Base-by-base conservation (phyloP, 2,329 filamentous ascomycete genomes). In the Stachybotrys echinatus region DNA sequence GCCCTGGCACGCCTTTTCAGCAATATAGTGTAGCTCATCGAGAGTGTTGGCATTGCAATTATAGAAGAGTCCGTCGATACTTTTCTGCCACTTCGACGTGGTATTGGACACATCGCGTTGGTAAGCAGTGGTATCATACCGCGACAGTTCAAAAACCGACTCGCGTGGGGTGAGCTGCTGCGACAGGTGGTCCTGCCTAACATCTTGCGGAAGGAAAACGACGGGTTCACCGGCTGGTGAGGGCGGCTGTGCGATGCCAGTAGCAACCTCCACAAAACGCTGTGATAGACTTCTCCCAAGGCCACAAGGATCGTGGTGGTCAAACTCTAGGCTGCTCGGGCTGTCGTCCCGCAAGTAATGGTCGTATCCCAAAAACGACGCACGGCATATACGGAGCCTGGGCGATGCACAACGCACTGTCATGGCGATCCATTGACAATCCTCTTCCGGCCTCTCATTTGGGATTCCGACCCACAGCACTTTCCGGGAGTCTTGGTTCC, bases 381-480 rank as follows among this genome's bases (percentile, higher is more conserved):
- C 74, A 38, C 73, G 71, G 55, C 72, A 75, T 42, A 71, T 61
- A 38, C 65, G 65, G 23, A 77, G 61, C 3, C 64, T 57, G 2
- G 64, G 62, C 17, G 64, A 49, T 14, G 63, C 59, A 45, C 65
- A 61, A 43, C 73, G 69, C 48, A 77, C 50, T 2, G 60, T 58
- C 57, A 69, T 70, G 34, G 74, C 74, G 22, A 76, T 61, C 74
- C 73, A 76, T 17, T 58, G 54, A 47, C 68, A 64, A 31, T 69
- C 61, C 14, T 62, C 57, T 4, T 54, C 53, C 0, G 73, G 73
- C 1, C 65, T 64, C 34, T 65, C 58, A 51, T 75, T 75, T 6
- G 73, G 73, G 10, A 74, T 45, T 14, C 74, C 74, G 44, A 76
- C 61, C 74, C 74, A 77, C 19, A 76, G 65, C 6, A 66, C 59